Evolutionary conservation across 73 alveolate species (phyloP).

Genomic region (Halteria grandinella): DNA sequence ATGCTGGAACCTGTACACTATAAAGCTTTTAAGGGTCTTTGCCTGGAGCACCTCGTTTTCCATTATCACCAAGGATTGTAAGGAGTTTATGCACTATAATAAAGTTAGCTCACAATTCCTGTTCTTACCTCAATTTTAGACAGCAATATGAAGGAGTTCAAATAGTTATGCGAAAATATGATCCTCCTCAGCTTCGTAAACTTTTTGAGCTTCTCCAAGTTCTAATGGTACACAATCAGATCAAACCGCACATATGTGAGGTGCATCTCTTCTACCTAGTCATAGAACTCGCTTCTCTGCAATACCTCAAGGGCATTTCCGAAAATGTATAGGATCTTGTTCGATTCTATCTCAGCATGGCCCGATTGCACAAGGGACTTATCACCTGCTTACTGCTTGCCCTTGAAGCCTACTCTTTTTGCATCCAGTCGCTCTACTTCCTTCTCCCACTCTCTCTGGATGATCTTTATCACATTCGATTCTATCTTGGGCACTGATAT

Average conservation of each 20-base stretch:
- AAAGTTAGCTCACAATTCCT: constrained; percentile 38
- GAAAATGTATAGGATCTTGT: constrained; percentile 79
- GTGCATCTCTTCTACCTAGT: constrained; percentile 79
- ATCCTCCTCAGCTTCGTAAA: constrained; percentile 81
- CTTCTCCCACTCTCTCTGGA: constrained; percentile 65
- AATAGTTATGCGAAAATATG: constrained; percentile 75
- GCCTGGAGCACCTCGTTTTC: constrained; percentile 80
- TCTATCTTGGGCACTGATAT: constrained; percentile 11
- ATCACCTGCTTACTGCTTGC: constrained; percentile 14
- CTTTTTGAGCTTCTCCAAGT: constrained; percentile 78
- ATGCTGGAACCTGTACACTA: constrained; percentile 89
- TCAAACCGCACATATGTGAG: constrained; percentile 87
- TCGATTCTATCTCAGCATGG: constrained; percentile 95
- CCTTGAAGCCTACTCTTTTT: constrained; percentile 26
- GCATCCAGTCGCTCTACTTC: constrained; percentile 64
- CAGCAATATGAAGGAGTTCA: constrained; percentile 80
- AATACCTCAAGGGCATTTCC: constrained; percentile 94
- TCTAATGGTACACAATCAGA: constrained; percentile 77
- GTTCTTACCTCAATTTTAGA: constrained; percentile 81
- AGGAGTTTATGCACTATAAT: constrained; percentile 34
- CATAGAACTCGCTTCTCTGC: constrained; percentile 84
- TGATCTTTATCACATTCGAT: constrained; percentile 55
- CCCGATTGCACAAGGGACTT: constrained; percentile 82
- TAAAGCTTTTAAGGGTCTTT: constrained; percentile 75
- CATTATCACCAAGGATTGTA: constrained; percentile 58